Percentiles rank a stretch among this genome's conserved stretches.
Evolutionary conservation across 345 rosid genomes (phyloP).

Genomic region (Eucalyptus cloeziana): DNA sequence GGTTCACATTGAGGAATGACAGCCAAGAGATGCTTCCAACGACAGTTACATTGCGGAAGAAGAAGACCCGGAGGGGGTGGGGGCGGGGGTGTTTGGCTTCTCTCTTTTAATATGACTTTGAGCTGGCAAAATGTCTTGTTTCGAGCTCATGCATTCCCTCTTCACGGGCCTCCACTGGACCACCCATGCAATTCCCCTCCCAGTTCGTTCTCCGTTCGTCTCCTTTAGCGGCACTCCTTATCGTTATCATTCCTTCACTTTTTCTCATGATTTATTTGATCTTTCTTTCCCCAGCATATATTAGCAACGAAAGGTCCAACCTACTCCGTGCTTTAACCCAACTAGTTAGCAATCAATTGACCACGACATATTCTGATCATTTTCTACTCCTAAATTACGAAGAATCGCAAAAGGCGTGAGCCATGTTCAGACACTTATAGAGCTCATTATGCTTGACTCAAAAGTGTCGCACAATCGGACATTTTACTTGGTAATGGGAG

Average conservation of each 20-base stretch:
- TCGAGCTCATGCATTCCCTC: not conserved
- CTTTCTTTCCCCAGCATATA: not conserved
- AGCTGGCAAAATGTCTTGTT: not conserved
- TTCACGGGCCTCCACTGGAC: not conserved
- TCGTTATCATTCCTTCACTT: not conserved
- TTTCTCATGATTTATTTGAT: not conserved
- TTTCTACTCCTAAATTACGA: not conserved
- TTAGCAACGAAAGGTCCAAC: not conserved
- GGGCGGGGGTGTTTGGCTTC: not conserved
- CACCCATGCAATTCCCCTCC: not conserved
- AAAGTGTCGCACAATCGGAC: not conserved
- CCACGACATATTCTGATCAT: not conserved
- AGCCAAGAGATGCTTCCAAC: not conserved
- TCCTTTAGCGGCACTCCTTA: not conserved
- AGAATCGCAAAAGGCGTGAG: not conserved
- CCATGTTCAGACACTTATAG: not conserved
- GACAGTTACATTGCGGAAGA: not conserved
- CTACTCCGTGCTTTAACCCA: not conserved
- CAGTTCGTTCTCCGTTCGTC: not conserved
- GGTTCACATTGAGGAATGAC: not conserved
- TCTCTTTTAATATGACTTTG: not conserved
- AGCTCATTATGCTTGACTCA: not conserved
- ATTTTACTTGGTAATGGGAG: not conserved
- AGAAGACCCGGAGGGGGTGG: too few species aligned
- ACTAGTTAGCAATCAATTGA: not conserved